Base-by-base conservation (phyloP, 1,284 basidiomycete genomes). In the Ganoderma sinense region DNA sequence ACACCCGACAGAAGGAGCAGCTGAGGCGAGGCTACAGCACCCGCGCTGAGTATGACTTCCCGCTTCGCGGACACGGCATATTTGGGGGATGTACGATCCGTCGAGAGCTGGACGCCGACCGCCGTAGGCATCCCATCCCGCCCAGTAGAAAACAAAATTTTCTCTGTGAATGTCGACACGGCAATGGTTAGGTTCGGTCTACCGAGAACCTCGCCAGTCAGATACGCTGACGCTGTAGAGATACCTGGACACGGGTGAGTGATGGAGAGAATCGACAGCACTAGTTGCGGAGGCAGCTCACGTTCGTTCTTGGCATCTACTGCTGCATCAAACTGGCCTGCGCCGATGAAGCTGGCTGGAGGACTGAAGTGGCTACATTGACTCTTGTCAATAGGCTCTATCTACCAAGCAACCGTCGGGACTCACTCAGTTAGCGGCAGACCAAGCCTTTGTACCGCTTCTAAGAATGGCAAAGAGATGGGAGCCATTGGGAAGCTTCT, bases 1-100 rank as follows among this genome's bases (percentile, higher is more conserved):
- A 88, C 80, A 11, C 87, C 87, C 13, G 84, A 86, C 23, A 87
- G 79, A 69, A 87, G 79, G 4, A 89, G 80, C 5, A 88, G 75
- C 36, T 84, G 83, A 16, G 87, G 85, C 7, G 84, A 83, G 31
- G 82, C 81, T 62, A 88, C 76, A 1, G 82, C 72, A 6, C 86
- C 87, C 5, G 81, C 83, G 65, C 81, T 81, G 0, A 88, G 70
- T 16, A 85, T 78, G n/a, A 86, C 78, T 68, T 85, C 84, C 41
- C 78, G 78, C 36, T 56, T 78, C 1, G 82, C 83, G 1, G 51
- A 62, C 20, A 81, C 79, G 29, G 72, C 69, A 66, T 74, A 84
- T 13, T 75, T 74, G 10, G 73, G 74, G 3, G 68, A 70, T 6
- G 61, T 39, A 1, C 67, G 58, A 2, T 66, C 69, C 10, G 76